Base-by-base conservation (phyloP, 2,329 filamentous ascomycete species). In the Aspergillus transmontanensis region DNA sequence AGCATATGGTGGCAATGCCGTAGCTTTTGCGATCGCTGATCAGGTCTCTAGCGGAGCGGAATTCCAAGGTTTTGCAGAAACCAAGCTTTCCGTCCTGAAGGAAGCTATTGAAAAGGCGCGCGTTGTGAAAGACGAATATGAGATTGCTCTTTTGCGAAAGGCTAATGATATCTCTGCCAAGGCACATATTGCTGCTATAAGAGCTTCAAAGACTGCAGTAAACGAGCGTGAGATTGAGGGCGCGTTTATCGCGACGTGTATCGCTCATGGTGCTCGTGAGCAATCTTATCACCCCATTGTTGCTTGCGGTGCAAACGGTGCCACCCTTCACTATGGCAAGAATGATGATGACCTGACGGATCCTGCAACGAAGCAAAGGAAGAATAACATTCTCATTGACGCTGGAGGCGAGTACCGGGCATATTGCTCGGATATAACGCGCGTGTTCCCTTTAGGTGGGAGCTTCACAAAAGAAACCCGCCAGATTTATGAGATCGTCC, bases 231-330 rank as follows among this genome's bases (percentile, higher is more conserved):
- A 97, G 69, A 85, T 97, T 30, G 91, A 97, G 73, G 93, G 91
- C 50, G 81, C 89, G 12, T 96, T 96, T 73, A 81, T 89, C 28
- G 85, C 87, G 39, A 86, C 86, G 26, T 97, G 93, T 75, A 88
- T 91, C 57, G 85, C 89, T 9, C 83, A 85, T 58, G 91, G 90
- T 65, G 90, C 92, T 4, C 90, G 90, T 66, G 82, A 87, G 57
- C 92, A 96, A 80, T 89, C 94, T 0, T 99, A 99, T 75, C 87
- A 89, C 54, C 86, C 93, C n/a, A 97, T 99, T 69, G 92, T 92
- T 53, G 94, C 91, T 2, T 88, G 90, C 1, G 94, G 94, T 1
- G 75, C 83, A n/a, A 95, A 95, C 73, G 93, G 91, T 6, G 89
- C 90, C 16, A 94, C 91, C 0, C 82, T 98, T 46, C 95, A 99